phyloP scores from a whole-genome alignment of 345 rosid genomes.

The Acer yangbiense region DNA sequence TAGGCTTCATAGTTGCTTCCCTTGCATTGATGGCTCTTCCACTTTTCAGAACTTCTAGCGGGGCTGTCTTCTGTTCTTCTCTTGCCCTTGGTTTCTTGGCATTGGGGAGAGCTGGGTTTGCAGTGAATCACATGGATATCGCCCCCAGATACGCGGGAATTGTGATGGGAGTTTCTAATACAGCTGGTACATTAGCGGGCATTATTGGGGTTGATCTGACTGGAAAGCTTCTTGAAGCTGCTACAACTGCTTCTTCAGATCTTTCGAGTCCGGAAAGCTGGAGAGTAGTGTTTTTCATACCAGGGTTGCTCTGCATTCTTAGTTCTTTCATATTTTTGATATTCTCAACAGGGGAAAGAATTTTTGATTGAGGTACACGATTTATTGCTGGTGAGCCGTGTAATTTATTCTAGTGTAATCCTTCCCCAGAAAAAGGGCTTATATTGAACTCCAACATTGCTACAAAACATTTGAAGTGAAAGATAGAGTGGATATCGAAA shows the following conservation, averaged over 20 bases:
- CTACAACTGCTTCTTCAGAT: slow-evolving; percentile 69
- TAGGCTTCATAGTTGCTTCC: slow-evolving; percentile 83
- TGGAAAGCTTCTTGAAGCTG: slow-evolving; percentile 87
- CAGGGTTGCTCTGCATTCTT: slow-evolving; percentile 80
- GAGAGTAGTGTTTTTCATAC: slow-evolving; percentile 82
- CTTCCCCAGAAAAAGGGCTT: not conserved
- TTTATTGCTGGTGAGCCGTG: slow-evolving; percentile 5
- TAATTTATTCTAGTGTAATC: not conserved
- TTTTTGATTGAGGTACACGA: slow-evolving; percentile 66
- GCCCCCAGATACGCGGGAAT: slow-evolving; percentile 96
- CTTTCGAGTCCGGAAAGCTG: slow-evolving; percentile 95
- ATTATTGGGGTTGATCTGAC: slow-evolving; percentile 88
- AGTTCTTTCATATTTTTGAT: slow-evolving; percentile 76
- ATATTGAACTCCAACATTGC: slow-evolving; percentile 10
- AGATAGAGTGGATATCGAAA: not conserved
- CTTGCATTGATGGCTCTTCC: slow-evolving; percentile 84
- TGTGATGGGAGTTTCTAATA: slow-evolving; percentile 96
- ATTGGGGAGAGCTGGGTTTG: slow-evolving; percentile 95
- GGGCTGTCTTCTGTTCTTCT: slow-evolving; percentile 87
- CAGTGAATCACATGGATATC: slow-evolving; percentile 98
- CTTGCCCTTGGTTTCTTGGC: slow-evolving; percentile 93
- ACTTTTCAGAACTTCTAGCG: slow-evolving; percentile 66
- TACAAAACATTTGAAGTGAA: slow-evolving; percentile 15
- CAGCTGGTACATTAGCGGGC: slow-evolving; percentile 97
- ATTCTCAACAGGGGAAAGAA: slow-evolving; percentile 90